Evolutionary conservation across 495 filamentous ascomycete genomes (phyloP), one percentile per base, ranked within the genome.

Genomic region (Extremus antarcticus): DNA sequence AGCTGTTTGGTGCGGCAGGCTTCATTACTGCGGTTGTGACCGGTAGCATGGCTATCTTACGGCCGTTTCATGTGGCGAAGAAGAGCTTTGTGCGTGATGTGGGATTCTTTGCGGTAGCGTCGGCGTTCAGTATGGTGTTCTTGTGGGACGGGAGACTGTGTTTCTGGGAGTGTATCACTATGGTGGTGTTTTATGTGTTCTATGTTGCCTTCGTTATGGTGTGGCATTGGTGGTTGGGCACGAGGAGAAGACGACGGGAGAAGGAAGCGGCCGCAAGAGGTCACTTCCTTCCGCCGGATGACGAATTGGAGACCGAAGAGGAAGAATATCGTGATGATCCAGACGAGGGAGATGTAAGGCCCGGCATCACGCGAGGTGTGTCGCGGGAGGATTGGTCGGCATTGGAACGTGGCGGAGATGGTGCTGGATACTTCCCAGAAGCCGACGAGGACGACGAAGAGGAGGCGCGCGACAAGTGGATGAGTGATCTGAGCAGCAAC

Each of bases 21-120:
- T 99, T 99, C 69, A 99, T 99, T 65, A 92, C 91, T 2, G 86
- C 90, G 1, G 92, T 99, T 11, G 92, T 99, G 4, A 90, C 90
- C 0, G 94, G 94, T n/a, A 94, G 89, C 39, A 99, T 99, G 94
- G 94, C 90, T 3, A 66, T 96, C 55, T 88, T 96, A 0, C 77
- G 89, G 56, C 92, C 95, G 22, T 98, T 97, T 70, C 86, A 82
- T 56, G 92, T 97, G 47, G 83, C 87, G 48, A 82, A 83, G 60
- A 83, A 84, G 63, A 91, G 88, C 41, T 97, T 96, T 64, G 79
- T 96, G 29, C 77, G 94, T 53, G 94, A 99, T 66, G 87, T 97
- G 25, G 81, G 84, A 11, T 99, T 94, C 71, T 99, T 99, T 65
- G 83, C 95, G 47, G 75, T 87, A 29, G 89, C 94, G 10, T 83